Base-by-base conservation (phyloP, 768 basidiomycete species). In the Dentipellis sp. region DNA sequence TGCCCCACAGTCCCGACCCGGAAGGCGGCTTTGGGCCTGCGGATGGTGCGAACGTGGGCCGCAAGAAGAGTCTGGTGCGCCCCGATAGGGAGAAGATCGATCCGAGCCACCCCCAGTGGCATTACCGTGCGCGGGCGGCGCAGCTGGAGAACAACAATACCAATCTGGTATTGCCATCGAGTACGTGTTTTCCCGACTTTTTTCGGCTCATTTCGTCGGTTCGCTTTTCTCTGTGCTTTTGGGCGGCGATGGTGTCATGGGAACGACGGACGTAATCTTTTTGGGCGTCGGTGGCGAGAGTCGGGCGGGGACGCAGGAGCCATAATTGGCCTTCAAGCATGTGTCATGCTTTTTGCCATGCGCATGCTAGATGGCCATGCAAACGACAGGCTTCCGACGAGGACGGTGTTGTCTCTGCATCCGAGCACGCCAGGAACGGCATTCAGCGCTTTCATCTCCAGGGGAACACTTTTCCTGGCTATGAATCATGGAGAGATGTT, bases 81-180 rank as follows among this genome's bases (percentile, higher is more conserved):
- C 95, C 95, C 4, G 95, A 99, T 70, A 77, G 95, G 56, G 94
- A 97, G 75, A 92, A 94, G 77, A 91, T 97, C 63, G 94, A 97
- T 65, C 93, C 94, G 10, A 83, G 84, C 42, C 93, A 97, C 75
- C 81, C 93, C 51, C 85, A 94, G 64, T 98, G 87, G 86, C 88
- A 97, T 71, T 98, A 98, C 72, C 83, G 91, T 54, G 83, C 78
- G 56, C 93, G 90, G 71, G 91, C 91, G 17, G 86, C 87, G 21
- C 82, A 84, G 67, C 73, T 89, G 66, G 82, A 85, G 69, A 76
- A 85, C 55, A 83, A 88, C 64, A 78, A 82, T n/a, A 73, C 73
- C 36, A 78, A 78, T 40, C 75, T 90, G 6, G 90, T 93, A 11
- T 75, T 83, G 67, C 88, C 93, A 23, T 94, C 91, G 46, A 80